Evolutionary conservation across 208 protist species (phyloP).

Genomic region (Tritrichomonas foetus): DNA sequence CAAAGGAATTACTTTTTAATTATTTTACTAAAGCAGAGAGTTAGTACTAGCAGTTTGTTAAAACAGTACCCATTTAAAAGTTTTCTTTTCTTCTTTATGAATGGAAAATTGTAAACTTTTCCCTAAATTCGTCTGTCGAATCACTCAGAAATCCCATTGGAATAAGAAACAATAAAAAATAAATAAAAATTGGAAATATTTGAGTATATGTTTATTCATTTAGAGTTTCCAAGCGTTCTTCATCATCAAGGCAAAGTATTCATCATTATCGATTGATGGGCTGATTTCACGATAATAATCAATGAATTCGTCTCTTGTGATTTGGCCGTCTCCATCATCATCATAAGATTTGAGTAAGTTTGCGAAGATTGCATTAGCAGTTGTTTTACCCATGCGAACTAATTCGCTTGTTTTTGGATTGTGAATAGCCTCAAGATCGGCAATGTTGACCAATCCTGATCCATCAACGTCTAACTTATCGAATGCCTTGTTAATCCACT

Average conservation of each 20-base stretch:
- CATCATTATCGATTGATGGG: slow-evolving; percentile 23
- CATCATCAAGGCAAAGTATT: background rate
- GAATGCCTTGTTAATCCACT: background rate
- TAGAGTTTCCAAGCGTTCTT: slow-evolving; percentile 36
- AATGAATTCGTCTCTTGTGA: slow-evolving; percentile 29
- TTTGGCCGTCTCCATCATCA: slow-evolving; percentile 22
- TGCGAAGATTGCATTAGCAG: background rate
- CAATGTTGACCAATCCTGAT: background rate
- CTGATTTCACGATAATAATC: slow-evolving; percentile 16
- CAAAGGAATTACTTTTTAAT: no score
- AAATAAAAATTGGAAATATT: no score
- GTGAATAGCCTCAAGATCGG: slow-evolving; percentile 10
- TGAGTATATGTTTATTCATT: no score
- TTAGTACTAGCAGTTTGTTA: no score
- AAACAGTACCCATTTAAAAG: no score
- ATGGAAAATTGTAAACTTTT: no score
- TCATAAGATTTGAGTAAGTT: background rate
- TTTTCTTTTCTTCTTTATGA: no score
- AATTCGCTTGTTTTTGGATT: background rate
- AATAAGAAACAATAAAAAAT: no score
- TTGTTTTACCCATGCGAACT: background rate
- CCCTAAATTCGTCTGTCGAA: no score
- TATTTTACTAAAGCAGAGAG: no score
- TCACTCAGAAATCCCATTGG: no score
- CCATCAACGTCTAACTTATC: background rate